A percentile compares a stretch with the other conserved stretches of the same genome.
Conservation (phyloP, 768 basidiomycete genomes). For the Amanita phalloides region DNA sequence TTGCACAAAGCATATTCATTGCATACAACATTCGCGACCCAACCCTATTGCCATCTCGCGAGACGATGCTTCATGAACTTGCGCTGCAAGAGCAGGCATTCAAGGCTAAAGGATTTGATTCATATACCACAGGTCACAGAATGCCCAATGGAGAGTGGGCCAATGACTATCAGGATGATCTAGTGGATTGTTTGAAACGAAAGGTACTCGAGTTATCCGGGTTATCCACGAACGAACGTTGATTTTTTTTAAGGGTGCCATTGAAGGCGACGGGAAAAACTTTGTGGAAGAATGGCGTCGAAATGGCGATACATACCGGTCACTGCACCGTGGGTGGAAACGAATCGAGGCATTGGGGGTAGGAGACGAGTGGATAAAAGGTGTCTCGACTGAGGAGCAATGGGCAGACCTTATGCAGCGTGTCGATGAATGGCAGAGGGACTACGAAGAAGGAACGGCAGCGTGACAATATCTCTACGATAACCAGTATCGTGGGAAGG, state of each 20-base stretch:
- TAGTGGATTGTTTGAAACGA: slow-evolving; percentile 18
- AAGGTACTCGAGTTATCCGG: neutral
- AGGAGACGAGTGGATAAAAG: slow-evolving; percentile 32
- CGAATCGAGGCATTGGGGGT: slow-evolving; percentile 30
- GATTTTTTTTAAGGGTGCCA: slow-evolving; percentile 17
- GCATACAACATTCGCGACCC: slow-evolving; percentile 33
- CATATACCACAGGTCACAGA: slow-evolving; percentile 38
- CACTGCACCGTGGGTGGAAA: slow-evolving; percentile 32
- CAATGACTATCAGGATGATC: slow-evolving; percentile 31
- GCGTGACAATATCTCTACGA: too few relatives aligned
- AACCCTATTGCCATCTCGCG: slow-evolving; percentile 27
- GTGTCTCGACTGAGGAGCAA: slow-evolving; percentile 24
- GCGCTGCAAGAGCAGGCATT: slow-evolving; percentile 27
- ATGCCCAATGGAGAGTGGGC: slow-evolving; percentile 23
- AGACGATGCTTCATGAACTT: slow-evolving; percentile 28
- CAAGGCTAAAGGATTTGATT: slow-evolving; percentile 32
- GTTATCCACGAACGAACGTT: neutral
- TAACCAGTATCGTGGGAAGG: too few relatives aligned
- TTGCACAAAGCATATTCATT: slow-evolving; percentile 20
- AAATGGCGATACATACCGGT: slow-evolving; percentile 19
- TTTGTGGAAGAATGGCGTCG: slow-evolving; percentile 44
- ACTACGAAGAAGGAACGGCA: slow-evolving; percentile 36
- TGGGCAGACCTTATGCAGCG: slow-evolving; percentile 39
- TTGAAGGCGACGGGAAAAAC: slow-evolving; percentile 30
- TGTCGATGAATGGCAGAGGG: slow-evolving; percentile 35